phyloP scores from a whole-genome alignment of 129 eudicot species.

The Flaveria sonorensis region DNA sequence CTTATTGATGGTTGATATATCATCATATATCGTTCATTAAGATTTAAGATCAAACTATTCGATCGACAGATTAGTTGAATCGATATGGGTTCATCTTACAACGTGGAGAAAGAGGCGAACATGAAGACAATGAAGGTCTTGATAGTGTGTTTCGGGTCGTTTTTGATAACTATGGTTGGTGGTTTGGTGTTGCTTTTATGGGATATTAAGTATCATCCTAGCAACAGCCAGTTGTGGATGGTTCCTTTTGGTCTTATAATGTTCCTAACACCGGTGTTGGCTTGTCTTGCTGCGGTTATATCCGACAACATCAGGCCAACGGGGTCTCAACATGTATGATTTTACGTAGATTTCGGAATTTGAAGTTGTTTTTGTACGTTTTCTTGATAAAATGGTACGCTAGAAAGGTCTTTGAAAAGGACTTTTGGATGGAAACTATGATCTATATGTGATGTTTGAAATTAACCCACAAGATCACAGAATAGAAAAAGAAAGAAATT shows the following conservation, averaged over 20 bases:
- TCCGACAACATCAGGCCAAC: slow-evolving; percentile 33
- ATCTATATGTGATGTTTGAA: too few relatives aligned
- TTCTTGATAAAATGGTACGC: background rate
- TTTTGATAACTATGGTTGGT: slow-evolving; percentile 52
- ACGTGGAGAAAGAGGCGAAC: slow-evolving; percentile 4
- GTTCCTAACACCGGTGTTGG: slow-evolving; percentile 55
- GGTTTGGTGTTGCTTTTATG: slow-evolving; percentile 57
- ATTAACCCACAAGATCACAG: too few relatives aligned
- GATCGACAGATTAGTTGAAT: background rate
- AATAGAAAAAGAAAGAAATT: too few relatives aligned
- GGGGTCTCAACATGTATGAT: slow-evolving; percentile 19
- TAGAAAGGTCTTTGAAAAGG: background rate
- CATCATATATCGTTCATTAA: background rate
- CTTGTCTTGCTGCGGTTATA: slow-evolving; percentile 33
- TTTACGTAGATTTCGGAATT: background rate
- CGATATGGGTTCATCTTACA: slow-evolving; percentile 19
- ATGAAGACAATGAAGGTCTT: slow-evolving; percentile 37
- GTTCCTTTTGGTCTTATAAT: slow-evolving; percentile 73
- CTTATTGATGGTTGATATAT: background rate
- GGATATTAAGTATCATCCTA: slow-evolving; percentile 52
- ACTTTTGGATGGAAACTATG: background rate
- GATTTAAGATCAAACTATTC: background rate
- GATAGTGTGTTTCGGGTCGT: slow-evolving; percentile 39
- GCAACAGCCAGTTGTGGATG: slow-evolving; percentile 74
- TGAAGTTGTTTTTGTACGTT: background rate